A percentile compares a stretch with the other conserved stretches of the same genome.
These are phyloP conservation scores for Furcasterigmium furcatum DNA, from an alignment of 2,329 filamentous ascomycete genomes.

Conservation along the genomic window DNA sequence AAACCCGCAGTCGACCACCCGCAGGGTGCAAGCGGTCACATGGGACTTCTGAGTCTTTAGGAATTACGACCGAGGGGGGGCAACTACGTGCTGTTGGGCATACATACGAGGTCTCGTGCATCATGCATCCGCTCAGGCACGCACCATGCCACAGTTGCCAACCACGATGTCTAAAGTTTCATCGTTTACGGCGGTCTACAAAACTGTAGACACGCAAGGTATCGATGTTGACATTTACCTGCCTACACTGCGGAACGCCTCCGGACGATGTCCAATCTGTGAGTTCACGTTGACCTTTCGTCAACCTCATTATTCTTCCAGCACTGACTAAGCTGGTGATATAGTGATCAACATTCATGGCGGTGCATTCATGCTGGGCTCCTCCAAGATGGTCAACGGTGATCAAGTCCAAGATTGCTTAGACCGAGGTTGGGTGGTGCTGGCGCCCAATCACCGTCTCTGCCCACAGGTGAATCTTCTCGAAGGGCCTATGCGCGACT, in stretches of 20 bases:
- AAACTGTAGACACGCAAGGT: constrained; percentile 18
- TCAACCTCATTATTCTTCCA: not conserved
- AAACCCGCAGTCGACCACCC: no score
- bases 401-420: constrained; percentile 33
- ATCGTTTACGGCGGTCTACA: constrained; percentile 22
- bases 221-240: constrained; percentile 24
- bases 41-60: no score
- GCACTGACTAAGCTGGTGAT: no score
- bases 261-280: constrained; percentile 1
- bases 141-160: no score
- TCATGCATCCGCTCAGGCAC: no score
- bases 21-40: no score
- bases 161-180: constrained; percentile 9
- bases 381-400: constrained; percentile 31
- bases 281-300: not conserved
- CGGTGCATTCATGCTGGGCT: constrained; percentile 38
- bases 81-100: no score
- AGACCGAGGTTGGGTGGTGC: constrained; percentile 30
- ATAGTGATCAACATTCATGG: constrained; percentile 38
- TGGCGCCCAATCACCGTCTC: constrained; percentile 28
- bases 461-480: constrained; percentile 25
- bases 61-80: no score
- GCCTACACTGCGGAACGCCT: constrained; percentile 6
- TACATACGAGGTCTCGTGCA: no score
- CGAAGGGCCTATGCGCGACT: constrained; percentile 26